These are phyloP conservation scores for Angomonas deanei DNA, from an alignment of 208 protist genomes.

Conservation along the genomic window DNA sequence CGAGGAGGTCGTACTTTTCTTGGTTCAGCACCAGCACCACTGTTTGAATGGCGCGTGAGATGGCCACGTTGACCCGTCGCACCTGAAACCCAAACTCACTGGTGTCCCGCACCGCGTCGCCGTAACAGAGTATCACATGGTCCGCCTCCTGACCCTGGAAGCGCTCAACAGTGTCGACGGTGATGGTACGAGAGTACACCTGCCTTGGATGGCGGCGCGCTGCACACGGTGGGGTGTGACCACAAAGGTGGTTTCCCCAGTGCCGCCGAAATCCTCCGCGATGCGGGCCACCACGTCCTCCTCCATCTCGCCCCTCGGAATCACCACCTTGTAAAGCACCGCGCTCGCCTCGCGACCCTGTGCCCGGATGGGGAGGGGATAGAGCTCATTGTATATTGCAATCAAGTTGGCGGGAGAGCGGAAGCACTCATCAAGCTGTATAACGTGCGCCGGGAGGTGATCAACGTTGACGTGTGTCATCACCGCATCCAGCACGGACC, in stretches of 20 bases:
- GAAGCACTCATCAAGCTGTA: constrained; percentile 11
- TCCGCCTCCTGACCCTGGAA: constrained; percentile 13
- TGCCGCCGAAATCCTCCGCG: not conserved
- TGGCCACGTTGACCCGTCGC: constrained; percentile 14
- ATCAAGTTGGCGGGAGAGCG: constrained; percentile 7
- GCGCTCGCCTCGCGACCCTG: not conserved
- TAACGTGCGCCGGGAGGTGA: not conserved
- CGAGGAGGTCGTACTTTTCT: constrained; percentile 2
- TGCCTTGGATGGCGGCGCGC: not conserved
- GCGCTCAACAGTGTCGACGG: constrained; percentile 9
- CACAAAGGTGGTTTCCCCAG: not conserved
- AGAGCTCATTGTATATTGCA: not conserved
- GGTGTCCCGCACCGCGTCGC: not conserved
- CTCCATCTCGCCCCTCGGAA: not conserved
- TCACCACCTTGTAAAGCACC: not conserved
- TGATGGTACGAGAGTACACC: not conserved
- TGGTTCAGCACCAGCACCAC: constrained; percentile 8
- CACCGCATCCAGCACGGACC: constrained; percentile 7
- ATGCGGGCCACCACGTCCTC: not conserved
- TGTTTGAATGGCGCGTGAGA: constrained; percentile 6
- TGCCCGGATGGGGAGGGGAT: not conserved
- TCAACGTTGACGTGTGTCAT: not conserved
- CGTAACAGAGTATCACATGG: constrained; percentile 12
- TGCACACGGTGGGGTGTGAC: constrained; percentile 13
- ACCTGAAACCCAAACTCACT: constrained; percentile 10